Percentiles rank a stretch among this genome's conserved stretches.
Conservation (phyloP, 2,329 filamentous ascomycete genomes). For the Xylogone sp. region DNA sequence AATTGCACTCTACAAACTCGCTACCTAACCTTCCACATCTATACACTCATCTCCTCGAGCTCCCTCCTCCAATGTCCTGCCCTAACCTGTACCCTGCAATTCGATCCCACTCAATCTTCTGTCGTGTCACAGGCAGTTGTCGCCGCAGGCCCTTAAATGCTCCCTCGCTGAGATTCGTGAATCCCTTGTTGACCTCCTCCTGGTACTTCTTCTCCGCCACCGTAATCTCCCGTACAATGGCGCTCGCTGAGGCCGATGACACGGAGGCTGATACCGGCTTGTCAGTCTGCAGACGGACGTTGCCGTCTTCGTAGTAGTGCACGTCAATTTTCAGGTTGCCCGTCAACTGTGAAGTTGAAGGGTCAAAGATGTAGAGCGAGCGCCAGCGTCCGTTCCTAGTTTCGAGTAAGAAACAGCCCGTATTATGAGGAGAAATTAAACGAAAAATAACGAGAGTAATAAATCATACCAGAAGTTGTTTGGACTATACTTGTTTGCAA, state of each 20-base stretch:
- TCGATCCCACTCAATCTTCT: slow-evolving; percentile 99
- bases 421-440: slow-evolving; percentile 3
- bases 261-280: slow-evolving; percentile 66
- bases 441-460: background rate
- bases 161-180: slow-evolving; percentile 83
- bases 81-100: slow-evolving; percentile 87
- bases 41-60: slow-evolving; percentile 44
- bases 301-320: slow-evolving; percentile 99
- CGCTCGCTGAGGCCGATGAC: slow-evolving; percentile 53
- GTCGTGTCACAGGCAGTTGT: slow-evolving; percentile 91
- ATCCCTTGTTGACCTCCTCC: slow-evolving; percentile 90
- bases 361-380: slow-evolving; percentile 76
- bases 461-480: slow-evolving; percentile 84
- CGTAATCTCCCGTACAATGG: slow-evolving; percentile 73
- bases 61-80: slow-evolving; percentile 72
- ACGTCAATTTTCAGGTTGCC: slow-evolving; percentile 91
- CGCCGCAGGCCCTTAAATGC: slow-evolving; percentile 90
- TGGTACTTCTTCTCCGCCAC: slow-evolving; percentile 87
- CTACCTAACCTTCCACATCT: background rate
- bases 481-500: slow-evolving; percentile 95
- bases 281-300: slow-evolving; percentile 87
- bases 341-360: slow-evolving; percentile 63
- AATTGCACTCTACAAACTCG: background rate
- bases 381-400: slow-evolving; percentile 93
- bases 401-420: no score